A percentile compares a stretch with the other conserved stretches of the same genome.
Evolutionary conservation across 2,329 filamentous ascomycete genomes (phyloP).

Genomic region (Penicillium freii): DNA sequence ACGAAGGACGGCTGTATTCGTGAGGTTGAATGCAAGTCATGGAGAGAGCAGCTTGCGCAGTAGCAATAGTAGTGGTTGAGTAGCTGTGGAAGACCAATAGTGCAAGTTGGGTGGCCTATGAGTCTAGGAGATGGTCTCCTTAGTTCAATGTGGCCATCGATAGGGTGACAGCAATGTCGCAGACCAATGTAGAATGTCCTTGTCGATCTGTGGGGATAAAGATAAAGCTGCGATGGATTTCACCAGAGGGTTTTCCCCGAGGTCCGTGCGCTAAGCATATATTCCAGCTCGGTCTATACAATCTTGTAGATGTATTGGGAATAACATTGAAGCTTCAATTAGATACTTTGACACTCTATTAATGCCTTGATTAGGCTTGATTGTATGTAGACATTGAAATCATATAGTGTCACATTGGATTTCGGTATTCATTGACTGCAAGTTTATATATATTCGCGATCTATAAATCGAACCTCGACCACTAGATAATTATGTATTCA

Average conservation of each 20-base stretch:
- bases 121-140: neutral
- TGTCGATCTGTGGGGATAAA: conserved; percentile 14
- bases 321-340: neutral
- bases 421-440: neutral
- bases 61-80: neutral
- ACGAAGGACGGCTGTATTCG: conserved; percentile 7
- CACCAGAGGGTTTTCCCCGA: conserved; percentile 1
- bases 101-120: neutral
- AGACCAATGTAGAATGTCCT: neutral
- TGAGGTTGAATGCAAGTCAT: conserved; percentile 11
- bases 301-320: neutral
- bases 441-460: neutral
- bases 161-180: neutral
- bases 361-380: neutral
- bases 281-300: neutral
- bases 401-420: neutral
- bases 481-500: neutral
- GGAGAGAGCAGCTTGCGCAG: neutral
- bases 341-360: neutral
- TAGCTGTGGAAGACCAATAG: neutral
- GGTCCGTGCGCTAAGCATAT: conserved; percentile 5
- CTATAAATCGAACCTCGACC: neutral
- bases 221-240: conserved; percentile 6
- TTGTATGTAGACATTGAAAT: too few relatives aligned
- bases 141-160: neutral